A percentile compares a stretch with the other conserved stretches of the same genome.
These are phyloP conservation scores for Trichoderma sp. DNA, from an alignment of 2,329 filamentous ascomycete species.

Conservation along the genomic window DNA sequence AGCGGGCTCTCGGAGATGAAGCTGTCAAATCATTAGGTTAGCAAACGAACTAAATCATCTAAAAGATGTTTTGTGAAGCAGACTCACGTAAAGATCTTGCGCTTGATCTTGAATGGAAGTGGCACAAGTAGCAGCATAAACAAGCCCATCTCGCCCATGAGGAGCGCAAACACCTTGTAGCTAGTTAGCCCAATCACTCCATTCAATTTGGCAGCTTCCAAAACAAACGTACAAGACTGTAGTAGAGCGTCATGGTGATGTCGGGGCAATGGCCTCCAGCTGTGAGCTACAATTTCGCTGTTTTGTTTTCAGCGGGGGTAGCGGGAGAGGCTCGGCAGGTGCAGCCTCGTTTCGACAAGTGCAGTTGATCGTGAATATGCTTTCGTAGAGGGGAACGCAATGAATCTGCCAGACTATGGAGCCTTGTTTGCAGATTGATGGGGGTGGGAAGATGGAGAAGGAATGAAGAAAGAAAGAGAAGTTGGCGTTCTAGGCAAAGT, in stretches of 20 bases:
- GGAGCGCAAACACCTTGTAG: conserved; percentile 78
- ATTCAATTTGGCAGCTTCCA: not conserved
- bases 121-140: conserved; percentile 82
- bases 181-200: conserved; percentile 29
- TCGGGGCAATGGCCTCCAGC: conserved; percentile 23
- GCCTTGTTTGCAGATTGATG: not conserved
- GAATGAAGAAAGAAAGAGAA: not conserved
- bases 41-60: not conserved
- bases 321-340: not conserved
- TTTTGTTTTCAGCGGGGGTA: not conserved
- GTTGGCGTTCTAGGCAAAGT: not conserved
- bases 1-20: conserved; percentile 89
- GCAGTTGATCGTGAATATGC: not conserved
- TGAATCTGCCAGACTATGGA: not conserved
- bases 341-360: not conserved
- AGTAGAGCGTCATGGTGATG: conserved; percentile 60
- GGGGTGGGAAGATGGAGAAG: not conserved
- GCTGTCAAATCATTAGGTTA: conserved; percentile 43
- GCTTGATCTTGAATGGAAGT: conserved; percentile 81
- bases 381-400: not conserved
- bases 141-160: conserved; percentile 80
- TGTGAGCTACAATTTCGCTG: conserved; percentile 10
- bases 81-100: conserved; percentile 75
- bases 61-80: conserved; percentile 38
- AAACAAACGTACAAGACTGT: conserved; percentile 52